These are phyloP conservation scores for Didymella pomorum DNA, from an alignment of 2,329 filamentous ascomycete species.

Conservation along the genomic window DNA sequence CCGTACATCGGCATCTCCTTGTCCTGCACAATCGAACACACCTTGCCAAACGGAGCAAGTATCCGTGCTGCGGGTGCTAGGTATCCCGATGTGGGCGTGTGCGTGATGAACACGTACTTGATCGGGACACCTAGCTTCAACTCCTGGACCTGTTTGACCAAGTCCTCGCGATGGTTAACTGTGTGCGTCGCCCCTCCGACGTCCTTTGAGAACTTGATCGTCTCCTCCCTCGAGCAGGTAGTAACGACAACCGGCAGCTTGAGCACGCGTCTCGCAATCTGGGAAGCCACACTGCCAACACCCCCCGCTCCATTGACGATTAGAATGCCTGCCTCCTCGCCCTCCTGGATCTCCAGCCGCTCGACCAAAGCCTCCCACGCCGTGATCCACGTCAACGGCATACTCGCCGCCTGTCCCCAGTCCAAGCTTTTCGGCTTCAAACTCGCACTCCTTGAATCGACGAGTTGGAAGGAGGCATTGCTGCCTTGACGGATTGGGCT, in stretches of 20 bases:
- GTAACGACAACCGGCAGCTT: neutral
- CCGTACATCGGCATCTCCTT: neutral
- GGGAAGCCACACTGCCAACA: neutral
- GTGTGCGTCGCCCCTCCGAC: neutral
- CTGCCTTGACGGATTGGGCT: neutral
- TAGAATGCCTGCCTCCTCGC: neutral
- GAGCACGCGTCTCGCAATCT: neutral
- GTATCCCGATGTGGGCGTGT: neutral
- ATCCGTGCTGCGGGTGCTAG: neutral
- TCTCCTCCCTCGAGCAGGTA: neutral
- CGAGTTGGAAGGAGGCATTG: neutral
- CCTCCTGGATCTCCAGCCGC: neutral
- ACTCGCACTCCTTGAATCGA: neutral
- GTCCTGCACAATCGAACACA: neutral
- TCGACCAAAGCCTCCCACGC: neutral
- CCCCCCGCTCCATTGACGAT: neutral
- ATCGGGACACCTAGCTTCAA: neutral
- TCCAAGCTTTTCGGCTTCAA: neutral
- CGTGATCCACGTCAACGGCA: neutral
- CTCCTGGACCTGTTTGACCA: neutral
- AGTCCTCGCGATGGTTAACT: neutral
- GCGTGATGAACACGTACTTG: neutral
- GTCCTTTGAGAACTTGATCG: neutral
- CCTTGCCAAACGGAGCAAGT: neutral
- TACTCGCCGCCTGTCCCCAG: neutral